Evolutionary conservation across 352 stramenopile species (phyloP).

Genomic region (Blastocystis sp.): DNA sequence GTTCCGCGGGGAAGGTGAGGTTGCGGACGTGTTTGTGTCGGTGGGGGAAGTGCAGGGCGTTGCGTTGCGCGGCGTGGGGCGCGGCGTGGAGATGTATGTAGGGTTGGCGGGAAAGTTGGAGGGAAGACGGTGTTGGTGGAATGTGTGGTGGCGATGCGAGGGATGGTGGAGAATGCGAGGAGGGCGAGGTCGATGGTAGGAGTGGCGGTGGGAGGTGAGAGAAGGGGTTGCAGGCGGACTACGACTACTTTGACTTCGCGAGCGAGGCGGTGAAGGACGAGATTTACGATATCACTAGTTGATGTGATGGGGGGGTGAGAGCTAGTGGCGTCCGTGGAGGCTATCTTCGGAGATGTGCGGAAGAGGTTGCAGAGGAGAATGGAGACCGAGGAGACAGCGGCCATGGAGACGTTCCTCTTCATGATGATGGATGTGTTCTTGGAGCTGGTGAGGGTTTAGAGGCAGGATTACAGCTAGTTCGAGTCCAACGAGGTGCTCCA

Average conservation of each 20-base stretch:
- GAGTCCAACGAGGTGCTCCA: background rate
- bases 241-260: constrained; percentile 17
- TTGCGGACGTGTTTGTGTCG: background rate
- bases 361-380: background rate
- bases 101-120: background rate
- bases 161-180: background rate
- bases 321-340: background rate
- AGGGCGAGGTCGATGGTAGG: background rate
- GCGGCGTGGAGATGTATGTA: background rate
- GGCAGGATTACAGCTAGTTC: background rate
- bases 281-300: constrained; percentile 8
- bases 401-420: background rate
- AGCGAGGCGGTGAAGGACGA: background rate
- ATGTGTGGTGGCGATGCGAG: background rate
- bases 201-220: no score
- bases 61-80: background rate
- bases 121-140: background rate
- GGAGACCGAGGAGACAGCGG: background rate
- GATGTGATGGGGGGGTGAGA: background rate
- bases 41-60: background rate
- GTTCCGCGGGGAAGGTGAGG: no score
- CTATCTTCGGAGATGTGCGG: background rate
- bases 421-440: background rate
- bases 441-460: background rate
- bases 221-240: constrained; percentile 11